These are phyloP conservation scores for Macrolepiota fuliginosa DNA, from an alignment of 768 basidiomycete species.

Conservation along the genomic window DNA sequence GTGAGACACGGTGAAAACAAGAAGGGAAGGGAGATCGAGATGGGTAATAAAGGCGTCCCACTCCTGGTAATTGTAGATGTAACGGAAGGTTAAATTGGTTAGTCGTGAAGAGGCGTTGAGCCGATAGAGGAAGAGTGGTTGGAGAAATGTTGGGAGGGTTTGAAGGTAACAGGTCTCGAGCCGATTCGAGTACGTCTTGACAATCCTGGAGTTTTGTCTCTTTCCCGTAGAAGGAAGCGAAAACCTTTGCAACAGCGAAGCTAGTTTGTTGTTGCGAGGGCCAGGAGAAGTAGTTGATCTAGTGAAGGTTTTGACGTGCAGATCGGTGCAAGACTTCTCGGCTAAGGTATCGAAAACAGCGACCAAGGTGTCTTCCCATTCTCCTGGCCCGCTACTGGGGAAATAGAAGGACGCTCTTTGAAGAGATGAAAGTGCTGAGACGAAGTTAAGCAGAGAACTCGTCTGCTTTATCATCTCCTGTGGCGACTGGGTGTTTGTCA, in stretches of 20 bases:
- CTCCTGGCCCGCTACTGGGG: not conserved
- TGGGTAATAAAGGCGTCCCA: slow-evolving; percentile 6
- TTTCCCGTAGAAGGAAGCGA: not conserved
- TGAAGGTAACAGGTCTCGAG: slow-evolving; percentile 9
- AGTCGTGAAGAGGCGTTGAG: slow-evolving; percentile 9
- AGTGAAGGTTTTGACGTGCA: slow-evolving; percentile 8
- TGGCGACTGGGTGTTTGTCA: slow-evolving; percentile 5
- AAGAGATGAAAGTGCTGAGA: not conserved
- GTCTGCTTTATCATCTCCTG: not conserved
- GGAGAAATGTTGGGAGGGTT: slow-evolving; percentile 11
- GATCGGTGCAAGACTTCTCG: slow-evolving; percentile 1
- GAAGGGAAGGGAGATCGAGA: slow-evolving; percentile 6
- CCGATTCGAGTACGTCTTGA: not conserved
- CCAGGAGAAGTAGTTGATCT: not conserved
- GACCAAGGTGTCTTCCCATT: slow-evolving; percentile 8
- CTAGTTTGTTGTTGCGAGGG: not conserved
- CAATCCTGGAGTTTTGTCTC: not conserved
- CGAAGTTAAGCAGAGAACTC: not conserved
- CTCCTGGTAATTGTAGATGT: slow-evolving; percentile 10
- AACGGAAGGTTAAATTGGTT: slow-evolving; percentile 7
- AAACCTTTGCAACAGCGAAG: slow-evolving; percentile 2
- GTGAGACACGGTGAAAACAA: slow-evolving; percentile 4
- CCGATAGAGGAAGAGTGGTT: not conserved
- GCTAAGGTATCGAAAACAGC: slow-evolving; percentile 1
- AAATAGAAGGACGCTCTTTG: not conserved